Percentiles rank a stretch among this genome's conserved stretches.
Conservation (phyloP, 2,329 filamentous ascomycete species). For the Penicillium sp. region DNA sequence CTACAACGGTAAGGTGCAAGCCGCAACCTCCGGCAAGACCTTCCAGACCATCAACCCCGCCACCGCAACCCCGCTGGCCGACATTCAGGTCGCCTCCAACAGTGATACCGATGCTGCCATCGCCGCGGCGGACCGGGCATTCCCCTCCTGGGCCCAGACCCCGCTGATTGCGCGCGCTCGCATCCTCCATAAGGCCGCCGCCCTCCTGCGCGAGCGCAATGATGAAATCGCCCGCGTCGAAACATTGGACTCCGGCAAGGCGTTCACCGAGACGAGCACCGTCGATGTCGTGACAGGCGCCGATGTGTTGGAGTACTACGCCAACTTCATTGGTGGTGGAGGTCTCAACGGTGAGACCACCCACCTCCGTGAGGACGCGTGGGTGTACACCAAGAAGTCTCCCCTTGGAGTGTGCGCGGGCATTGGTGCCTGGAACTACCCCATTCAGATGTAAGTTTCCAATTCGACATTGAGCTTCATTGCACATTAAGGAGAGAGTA, state of each 20-base stretch:
- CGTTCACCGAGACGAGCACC: conserved; percentile 78
- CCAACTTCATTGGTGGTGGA: conserved; percentile 73
- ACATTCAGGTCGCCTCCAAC: conserved; percentile 69
- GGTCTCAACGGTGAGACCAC: conserved; percentile 80
- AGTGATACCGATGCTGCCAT: conserved; percentile 72
- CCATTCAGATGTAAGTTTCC: conserved; percentile 69
- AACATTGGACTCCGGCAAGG: conserved; percentile 83
- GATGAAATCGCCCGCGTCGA: conserved; percentile 77
- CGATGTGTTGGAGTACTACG: conserved; percentile 85
- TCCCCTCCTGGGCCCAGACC: conserved; percentile 74
- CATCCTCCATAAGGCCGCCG: conserved; percentile 74
- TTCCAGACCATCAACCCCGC: conserved; percentile 77
- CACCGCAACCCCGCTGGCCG: conserved; percentile 67
- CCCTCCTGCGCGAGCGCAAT: conserved; percentile 72
- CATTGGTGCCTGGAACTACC: conserved; percentile 91
- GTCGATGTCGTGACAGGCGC: conserved; percentile 82
- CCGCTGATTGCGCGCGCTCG: conserved; percentile 73
- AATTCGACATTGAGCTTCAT: not conserved
- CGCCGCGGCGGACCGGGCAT: conserved; percentile 68
- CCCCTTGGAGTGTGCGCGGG: conserved; percentile 81
- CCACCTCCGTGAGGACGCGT: conserved; percentile 72
- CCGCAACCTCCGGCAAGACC: conserved; percentile 59
- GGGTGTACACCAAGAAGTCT: conserved; percentile 81
- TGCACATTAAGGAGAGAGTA: too few species aligned
- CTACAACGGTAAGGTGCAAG: conserved; percentile 70